phyloP scores from a whole-genome alignment of 2,329 filamentous ascomycete species.

The Pestalotiopsis sp. region DNA sequence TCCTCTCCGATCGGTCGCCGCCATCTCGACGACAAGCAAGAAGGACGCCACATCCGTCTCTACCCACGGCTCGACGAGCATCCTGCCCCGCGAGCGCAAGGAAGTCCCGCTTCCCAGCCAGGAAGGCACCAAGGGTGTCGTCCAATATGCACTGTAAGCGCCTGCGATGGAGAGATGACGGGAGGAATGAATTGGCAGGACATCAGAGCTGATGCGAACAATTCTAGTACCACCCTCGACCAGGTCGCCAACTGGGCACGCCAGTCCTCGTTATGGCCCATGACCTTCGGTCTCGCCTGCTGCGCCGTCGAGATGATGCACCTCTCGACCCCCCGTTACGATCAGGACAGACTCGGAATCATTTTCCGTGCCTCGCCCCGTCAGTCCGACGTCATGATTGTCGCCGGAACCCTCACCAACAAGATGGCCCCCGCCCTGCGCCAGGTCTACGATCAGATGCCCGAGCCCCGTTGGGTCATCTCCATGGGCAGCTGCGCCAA shows the following conservation, averaged over 20 bases:
- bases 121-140: conserved; percentile 75
- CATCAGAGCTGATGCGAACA: conserved; percentile 9
- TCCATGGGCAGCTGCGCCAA: conserved; percentile 87
- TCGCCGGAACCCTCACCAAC: conserved; percentile 90
- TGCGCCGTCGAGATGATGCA: conserved; percentile 95
- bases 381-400: conserved; percentile 92
- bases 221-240: conserved; percentile 72
- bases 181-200: not conserved
- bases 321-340: conserved; percentile 83
- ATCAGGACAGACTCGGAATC: conserved; percentile 85
- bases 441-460: conserved; percentile 96
- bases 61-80: conserved; percentile 56
- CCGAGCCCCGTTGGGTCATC: conserved; percentile 83
- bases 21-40: conserved; percentile 67
- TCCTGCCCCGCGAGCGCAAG: conserved; percentile 59
- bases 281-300: conserved; percentile 88
- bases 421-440: conserved; percentile 93
- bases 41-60: conserved; percentile 62
- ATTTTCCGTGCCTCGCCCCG: conserved; percentile 88
- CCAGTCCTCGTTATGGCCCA: conserved; percentile 83
- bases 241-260: conserved; percentile 82
- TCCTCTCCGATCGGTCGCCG: conserved; percentile 64
- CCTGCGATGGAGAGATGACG: not conserved
- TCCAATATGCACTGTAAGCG: conserved; percentile 86
- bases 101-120: conserved; percentile 80